phyloP scores from a whole-genome alignment of 257 asterid species.

The Ajuga chamaepitys region DNA sequence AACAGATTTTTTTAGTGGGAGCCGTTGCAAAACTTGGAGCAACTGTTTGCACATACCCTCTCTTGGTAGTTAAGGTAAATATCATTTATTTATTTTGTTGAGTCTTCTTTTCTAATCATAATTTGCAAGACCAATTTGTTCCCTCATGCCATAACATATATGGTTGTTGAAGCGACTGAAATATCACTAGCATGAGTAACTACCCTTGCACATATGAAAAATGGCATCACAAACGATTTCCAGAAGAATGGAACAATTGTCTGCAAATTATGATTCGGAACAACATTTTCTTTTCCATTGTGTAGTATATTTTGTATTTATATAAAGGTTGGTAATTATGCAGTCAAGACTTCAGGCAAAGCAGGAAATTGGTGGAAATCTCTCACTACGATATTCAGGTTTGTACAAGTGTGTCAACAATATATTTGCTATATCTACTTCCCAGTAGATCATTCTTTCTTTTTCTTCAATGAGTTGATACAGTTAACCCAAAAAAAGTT shows the following conservation, averaged over 20 bases:
- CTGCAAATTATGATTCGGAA: too few species aligned
- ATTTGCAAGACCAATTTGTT: too few species aligned
- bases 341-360: constrained; percentile 99
- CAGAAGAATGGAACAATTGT: neutral
- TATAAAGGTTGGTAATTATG: constrained; percentile 18
- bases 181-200: neutral
- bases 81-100: neutral
- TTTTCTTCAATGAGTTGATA: too few species aligned
- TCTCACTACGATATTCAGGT: constrained; percentile 82
- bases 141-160: neutral
- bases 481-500: too few species aligned
- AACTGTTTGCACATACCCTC: constrained; percentile 79
- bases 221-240: neutral
- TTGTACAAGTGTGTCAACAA: neutral
- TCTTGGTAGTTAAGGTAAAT: constrained; percentile 83
- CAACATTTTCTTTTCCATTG: neutral
- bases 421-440: neutral
- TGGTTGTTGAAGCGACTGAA: constrained; percentile 4
- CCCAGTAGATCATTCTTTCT: neutral
- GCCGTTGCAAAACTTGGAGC: constrained; percentile 96
- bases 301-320: neutral
- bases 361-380: constrained; percentile 84
- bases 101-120: too few species aligned
- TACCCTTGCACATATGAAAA: too few species aligned
- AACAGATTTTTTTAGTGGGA: constrained; percentile 63